Percentiles rank a stretch among this genome's conserved stretches.
phyloP scores from a whole-genome alignment of 2,329 filamentous ascomycete genomes.

The Phoma sp. region DNA sequence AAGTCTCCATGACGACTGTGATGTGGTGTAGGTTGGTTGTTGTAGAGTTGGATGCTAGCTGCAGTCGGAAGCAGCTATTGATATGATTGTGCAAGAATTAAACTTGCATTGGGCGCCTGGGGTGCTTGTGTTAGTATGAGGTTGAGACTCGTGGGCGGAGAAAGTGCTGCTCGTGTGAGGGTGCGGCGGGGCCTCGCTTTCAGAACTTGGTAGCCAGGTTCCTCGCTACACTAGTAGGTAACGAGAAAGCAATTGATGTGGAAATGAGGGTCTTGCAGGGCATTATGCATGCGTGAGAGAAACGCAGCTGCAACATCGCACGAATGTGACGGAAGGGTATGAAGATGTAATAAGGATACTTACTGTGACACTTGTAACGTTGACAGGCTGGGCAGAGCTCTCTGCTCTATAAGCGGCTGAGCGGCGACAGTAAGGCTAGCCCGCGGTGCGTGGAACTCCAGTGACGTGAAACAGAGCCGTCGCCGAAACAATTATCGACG shows the following conservation, averaged over 20 bases:
- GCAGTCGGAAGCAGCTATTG: neutral
- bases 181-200: too few species aligned
- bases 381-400: constrained; percentile 12
- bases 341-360: constrained; percentile 13
- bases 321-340: constrained; percentile 3
- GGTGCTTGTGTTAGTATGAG: constrained; percentile 19
- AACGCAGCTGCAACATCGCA: constrained; percentile 2
- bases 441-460: constrained; percentile 16
- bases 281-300: neutral
- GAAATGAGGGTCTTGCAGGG: constrained; percentile 5
- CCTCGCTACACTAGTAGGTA: neutral
- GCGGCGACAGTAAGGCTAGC: constrained; percentile 10
- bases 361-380: constrained; percentile 23
- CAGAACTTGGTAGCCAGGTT: neutral
- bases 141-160: too few species aligned
- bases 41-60: neutral
- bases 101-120: constrained; percentile 16
- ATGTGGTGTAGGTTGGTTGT: constrained; percentile 1
- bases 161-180: too few species aligned
- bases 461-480: constrained; percentile 31
- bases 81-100: neutral
- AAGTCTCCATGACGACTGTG: constrained; percentile 80
- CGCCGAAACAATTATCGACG: constrained; percentile 28
- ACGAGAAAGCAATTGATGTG: neutral
- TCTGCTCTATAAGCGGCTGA: constrained; percentile 10